A percentile compares a stretch with the other conserved stretches of the same genome.
Evolutionary conservation across 805 yeast genomes (phyloP).

Genomic region (Candida ponderosae): DNA sequence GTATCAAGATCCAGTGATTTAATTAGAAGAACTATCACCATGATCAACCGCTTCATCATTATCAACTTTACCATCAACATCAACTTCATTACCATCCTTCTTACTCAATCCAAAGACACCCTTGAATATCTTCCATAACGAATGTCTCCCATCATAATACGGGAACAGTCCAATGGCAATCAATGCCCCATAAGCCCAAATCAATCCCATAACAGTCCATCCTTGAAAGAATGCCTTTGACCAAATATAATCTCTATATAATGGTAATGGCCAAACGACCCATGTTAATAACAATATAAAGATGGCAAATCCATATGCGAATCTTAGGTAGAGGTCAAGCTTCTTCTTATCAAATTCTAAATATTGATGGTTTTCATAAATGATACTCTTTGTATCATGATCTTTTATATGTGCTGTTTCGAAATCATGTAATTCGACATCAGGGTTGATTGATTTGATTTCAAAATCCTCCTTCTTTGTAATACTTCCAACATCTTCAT

Average conservation of each 20-base stretch:
- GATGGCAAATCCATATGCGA: slow-evolving; percentile 21
- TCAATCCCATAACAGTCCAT: slow-evolving; percentile 27
- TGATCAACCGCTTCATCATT: no score
- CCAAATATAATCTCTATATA: slow-evolving; percentile 35
- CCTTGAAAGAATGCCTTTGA: slow-evolving; percentile 29
- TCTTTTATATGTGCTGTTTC: slow-evolving; percentile 1
- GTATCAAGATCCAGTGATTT: no score
- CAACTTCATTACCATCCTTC: no score
- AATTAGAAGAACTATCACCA: no score
- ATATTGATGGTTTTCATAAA: slow-evolving; percentile 4
- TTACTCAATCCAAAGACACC: slow-evolving; percentile 35
- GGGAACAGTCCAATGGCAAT: slow-evolving; percentile 27
- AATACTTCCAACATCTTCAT: neutral
- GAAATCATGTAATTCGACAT: neutral
- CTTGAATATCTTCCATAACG: slow-evolving; percentile 16
- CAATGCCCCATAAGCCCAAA: slow-evolving; percentile 32
- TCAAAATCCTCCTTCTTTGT: neutral
- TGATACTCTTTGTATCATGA: slow-evolving; percentile 3
- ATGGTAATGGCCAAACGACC: slow-evolving; percentile 35
- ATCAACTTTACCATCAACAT: no score
- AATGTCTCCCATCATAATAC: slow-evolving; percentile 26
- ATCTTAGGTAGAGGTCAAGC: slow-evolving; percentile 14
- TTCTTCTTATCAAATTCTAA: no score
- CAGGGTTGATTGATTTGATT: no score
- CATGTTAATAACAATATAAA: slow-evolving; percentile 26